Percentiles rank a stretch among this genome's conserved stretches.
phyloP scores from a whole-genome alignment of 202 grass and related monocot species.

The Musa balbisiana region DNA sequence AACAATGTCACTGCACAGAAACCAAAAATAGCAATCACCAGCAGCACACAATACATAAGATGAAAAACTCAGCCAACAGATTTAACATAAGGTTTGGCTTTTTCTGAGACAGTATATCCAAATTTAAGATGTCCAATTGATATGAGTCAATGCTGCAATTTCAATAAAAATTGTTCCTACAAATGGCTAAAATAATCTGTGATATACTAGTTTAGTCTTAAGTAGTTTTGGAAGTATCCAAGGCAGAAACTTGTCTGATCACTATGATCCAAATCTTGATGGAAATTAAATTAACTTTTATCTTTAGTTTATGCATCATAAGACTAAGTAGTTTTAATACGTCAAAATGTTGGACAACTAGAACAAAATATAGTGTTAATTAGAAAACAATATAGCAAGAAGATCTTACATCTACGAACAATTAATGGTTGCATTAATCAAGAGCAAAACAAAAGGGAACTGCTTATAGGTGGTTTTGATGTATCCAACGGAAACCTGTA shows the following conservation, averaged over 20 bases:
- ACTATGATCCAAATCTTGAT: too few species aligned
- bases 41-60: background rate
- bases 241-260: too few species aligned
- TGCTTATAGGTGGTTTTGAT: background rate
- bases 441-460: background rate
- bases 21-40: background rate
- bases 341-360: too few species aligned
- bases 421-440: background rate
- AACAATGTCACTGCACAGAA: constrained; percentile 60
- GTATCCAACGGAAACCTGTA: background rate
- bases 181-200: too few species aligned
- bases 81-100: background rate
- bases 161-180: background rate
- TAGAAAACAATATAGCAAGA: background rate
- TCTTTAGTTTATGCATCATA: too few species aligned
- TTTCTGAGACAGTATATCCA: background rate
- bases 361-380: too few species aligned
- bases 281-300: too few species aligned
- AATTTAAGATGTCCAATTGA: background rate
- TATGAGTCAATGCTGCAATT: background rate
- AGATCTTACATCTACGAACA: background rate
- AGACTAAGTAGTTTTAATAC: too few species aligned
- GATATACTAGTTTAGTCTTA: too few species aligned
- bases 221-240: too few species aligned
- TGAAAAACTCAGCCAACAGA: too few species aligned